Conservation (phyloP, 306 rosid genomes). For the Prinsepia uniflora region DNA sequence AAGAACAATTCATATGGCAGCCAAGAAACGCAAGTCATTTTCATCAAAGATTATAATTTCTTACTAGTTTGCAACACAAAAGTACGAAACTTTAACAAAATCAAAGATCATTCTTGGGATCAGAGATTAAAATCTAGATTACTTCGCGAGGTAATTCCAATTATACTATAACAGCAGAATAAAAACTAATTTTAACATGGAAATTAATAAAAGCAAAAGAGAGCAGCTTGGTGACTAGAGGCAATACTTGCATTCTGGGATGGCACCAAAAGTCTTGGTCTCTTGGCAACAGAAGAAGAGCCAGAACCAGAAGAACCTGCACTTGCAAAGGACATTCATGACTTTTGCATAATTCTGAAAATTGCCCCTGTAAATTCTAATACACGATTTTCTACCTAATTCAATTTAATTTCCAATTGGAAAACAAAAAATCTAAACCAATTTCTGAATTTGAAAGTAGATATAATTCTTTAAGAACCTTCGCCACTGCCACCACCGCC, state of each 20-base stretch:
- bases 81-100: background rate
- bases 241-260: conserved; percentile 39
- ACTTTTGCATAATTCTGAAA: background rate
- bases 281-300: conserved; percentile 54
- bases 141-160: background rate
- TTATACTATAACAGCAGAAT: background rate
- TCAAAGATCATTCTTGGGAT: background rate
- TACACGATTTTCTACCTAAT: background rate
- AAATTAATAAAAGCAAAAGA: background rate
- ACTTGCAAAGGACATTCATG: background rate
- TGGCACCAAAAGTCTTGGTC: conserved; percentile 40
- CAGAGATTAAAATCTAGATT: background rate
- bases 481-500: conserved; percentile 20
- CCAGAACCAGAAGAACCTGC: conserved; percentile 36
- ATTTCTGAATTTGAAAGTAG: background rate
- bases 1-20: background rate
- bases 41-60: background rate
- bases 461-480: background rate
- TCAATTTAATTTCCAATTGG: background rate
- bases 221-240: conserved; percentile 27
- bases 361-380: background rate
- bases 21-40: background rate
- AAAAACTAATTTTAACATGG: background rate
- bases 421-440: background rate
- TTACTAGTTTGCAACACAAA: background rate